Evolutionary conservation across 805 yeast genomes (phyloP), one percentile per base, ranked within the genome.

Genomic region (Lipomyces chichibuensis): DNA sequence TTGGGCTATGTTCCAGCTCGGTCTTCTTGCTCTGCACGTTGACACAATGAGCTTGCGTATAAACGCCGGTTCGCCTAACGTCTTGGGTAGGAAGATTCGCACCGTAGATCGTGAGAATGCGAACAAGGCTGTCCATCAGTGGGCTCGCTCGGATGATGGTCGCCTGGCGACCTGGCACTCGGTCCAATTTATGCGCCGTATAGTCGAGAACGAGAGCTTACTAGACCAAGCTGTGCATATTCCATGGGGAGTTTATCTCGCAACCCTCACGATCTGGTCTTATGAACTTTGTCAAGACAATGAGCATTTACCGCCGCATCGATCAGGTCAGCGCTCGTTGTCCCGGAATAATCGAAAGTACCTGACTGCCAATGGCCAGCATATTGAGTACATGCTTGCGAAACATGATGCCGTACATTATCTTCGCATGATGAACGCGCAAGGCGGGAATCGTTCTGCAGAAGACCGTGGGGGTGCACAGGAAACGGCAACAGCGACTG

Each of bases 121-220:
- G 3, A 67, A 63, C 17, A 65, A 57, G 49, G 64, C 69, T 2
- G 73, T 74, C 2, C 67, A 65, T n/a, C 66, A 65, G 23, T 74
- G 77, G 77, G 72, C 74, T 3, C 61, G 64, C 9, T 70, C 76
- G 2, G 69, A 71, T 13, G 77, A 74, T 25, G 76, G 74, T 9
- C 62, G 74, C 11, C 63, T 73, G 58, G 77, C 77, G 2, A 73
- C 71, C 4, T 75, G 76, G 76, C 72, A 75, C 52, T 71, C 77
- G 29, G 72, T 67, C 20, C 75, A 73, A 59, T 74, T 74, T 52
- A 65, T 74, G 65, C 65, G 73, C 3, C 61, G 70, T 27, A 63
- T 74, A 2, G 67, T 73, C 37, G 68, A 67, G 49, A 72, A 71
- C 49, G 72, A 72, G 49, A 54, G 66, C 2, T 59, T 73, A 7